A percentile compares a stretch with the other conserved stretches of the same genome.
Conservation (phyloP, 2,329 filamentous ascomycete genomes). For the Paecilomyces niveus region DNA sequence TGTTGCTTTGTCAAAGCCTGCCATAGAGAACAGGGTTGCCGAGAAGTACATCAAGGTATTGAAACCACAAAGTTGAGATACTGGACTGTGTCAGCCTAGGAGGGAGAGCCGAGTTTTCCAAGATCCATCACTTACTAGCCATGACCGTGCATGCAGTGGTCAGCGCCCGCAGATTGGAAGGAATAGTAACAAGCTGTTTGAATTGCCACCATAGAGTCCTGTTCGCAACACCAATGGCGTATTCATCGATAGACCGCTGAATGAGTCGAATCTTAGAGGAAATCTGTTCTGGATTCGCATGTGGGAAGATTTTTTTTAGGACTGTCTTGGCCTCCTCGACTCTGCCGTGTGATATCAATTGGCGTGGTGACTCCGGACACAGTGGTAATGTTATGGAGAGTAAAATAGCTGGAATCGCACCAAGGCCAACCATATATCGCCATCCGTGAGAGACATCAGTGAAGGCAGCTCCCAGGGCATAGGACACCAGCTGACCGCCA, state of each 20-base stretch:
- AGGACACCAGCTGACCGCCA: constrained; percentile 32
- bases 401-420: constrained; percentile 41
- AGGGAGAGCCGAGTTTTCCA: too few relatives aligned
- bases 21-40: constrained; percentile 38
- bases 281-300: constrained; percentile 34
- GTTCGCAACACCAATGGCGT: constrained; percentile 28
- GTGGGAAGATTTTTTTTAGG: constrained; percentile 19
- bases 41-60: constrained; percentile 41
- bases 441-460: constrained; percentile 39
- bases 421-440: constrained; percentile 43
- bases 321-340: constrained; percentile 32
- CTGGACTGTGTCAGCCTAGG: constrained; percentile 4
- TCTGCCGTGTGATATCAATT: constrained; percentile 39
- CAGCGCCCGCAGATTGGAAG: constrained; percentile 39
- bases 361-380: constrained; percentile 44
- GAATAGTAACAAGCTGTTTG: constrained; percentile 40
- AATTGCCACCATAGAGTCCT: constrained; percentile 35
- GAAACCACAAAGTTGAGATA: constrained; percentile 40
- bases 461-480: constrained; percentile 35
- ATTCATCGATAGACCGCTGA: constrained; percentile 29
- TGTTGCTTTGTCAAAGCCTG: constrained; percentile 44
- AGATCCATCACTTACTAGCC: constrained; percentile 17
- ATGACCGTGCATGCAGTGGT: constrained; percentile 41
- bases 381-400: constrained; percentile 38
- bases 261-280: constrained; percentile 40